Base-by-base conservation (phyloP, 192 early-diverging fungal species). In the Linnemannia schmuckeri region DNA sequence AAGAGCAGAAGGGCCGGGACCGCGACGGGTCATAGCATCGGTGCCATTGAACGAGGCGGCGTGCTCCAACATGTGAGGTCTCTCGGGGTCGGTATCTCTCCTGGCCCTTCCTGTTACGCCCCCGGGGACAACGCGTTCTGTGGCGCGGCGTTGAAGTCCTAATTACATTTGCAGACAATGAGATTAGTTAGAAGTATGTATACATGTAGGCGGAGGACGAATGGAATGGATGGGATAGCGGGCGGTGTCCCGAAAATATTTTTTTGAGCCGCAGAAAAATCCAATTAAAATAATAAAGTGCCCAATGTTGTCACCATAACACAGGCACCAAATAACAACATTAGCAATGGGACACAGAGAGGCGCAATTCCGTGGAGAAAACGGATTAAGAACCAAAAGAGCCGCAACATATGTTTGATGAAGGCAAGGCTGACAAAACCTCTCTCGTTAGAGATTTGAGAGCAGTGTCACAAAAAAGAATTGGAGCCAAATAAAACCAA, bases 121-220 rank as follows among this genome's bases (percentile, higher is more conserved):
- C 49, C 70, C 70, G 6, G 46, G 41, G 49, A 33, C n/a, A n/a
- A 54, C 47, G 24, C 83, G 72, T 52, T 80, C 78, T 52, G 83
- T 85, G 41, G 83, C 83, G 52, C 83, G 83, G 27, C 83, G 77
- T 37, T 85, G 83, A n/a, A 85, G 78, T 7, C 83, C 83, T 85
- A 76, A 66, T 66, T 27, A 66, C 30, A 66, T 27, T 66, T 66
- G 61, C 61, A 66, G 30, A 13, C 61, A 33, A 33, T 33, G 61
- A 66, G 61, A 15, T 66, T 66, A 66, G 61, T 66, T 66, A 66
- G 61, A 30, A 12, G 13, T 0, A 52, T 52, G 49, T 20, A 52
- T 46, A 7, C 8, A 63, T 63, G 61, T 15, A 33, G 61, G 61
- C 61, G 61, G 61, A 12, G 61, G 61, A 35, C 13, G 61, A 66